Evolutionary conservation across 257 asterid genomes (phyloP), one percentile per base, ranked within the genome.

Genomic region (Euphrasia confusa): DNA sequence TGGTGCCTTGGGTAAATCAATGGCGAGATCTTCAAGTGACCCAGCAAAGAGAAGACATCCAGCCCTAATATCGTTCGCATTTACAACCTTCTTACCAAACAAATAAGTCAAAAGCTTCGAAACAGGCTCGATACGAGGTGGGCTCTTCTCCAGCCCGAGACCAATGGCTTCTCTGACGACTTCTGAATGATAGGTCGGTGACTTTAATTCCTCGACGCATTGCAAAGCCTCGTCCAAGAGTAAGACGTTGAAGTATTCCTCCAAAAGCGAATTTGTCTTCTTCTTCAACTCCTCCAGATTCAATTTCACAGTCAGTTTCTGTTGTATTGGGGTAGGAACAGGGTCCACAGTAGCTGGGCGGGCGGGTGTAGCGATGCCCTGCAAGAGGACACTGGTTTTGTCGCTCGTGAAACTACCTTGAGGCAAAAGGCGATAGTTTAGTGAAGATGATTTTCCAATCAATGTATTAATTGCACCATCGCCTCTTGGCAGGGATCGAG

Each of bases 1-100:
- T 0, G 99, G 99, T 0, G 99, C 95, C 71, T 78, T 93, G 1
- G 99, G 99, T 21, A 93, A 68, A 70, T 93, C 99, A 27, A 93
- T 85, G 65, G 90, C 96, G 0, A 93, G 82, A 63, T 93, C 99
- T 65, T 87, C 97, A 71, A 90, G 69, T 53, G 75, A 9, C 1
- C 75, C 78, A 0, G 90, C 90, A 28, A 80, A 93, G 8, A 27
- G 66, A 26, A 75, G 65, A 40, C 79, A 84, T 14, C 97, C 99
- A 0, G 77, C 42, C 6, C 17, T 59, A 24, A 87, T 66, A 61
- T 89, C 94, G 28, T 8, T 68, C 1, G 74, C 35, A 3, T 58
- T 77, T 10, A 93, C 18, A 64, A 85, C 86, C 60, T 81, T 81
- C 76, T 82, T 81, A 1, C 69, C 47, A n/a, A 78, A 56, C 77